Evolutionary conservation across 805 yeast genomes (phyloP).

Genomic region (Yueomyces sp.): DNA sequence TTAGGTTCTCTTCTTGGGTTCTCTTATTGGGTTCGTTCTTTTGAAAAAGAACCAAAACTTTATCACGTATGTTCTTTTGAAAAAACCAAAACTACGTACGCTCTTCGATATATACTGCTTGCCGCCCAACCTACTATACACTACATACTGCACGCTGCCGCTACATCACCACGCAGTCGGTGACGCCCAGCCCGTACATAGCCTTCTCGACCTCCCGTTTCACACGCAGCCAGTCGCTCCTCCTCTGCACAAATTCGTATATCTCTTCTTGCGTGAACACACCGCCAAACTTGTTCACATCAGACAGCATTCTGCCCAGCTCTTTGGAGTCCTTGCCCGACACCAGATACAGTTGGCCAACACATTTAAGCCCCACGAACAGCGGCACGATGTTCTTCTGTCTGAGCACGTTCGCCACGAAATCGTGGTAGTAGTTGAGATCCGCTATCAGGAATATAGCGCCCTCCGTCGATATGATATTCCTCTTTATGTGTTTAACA

Average conservation of each 20-base stretch:
- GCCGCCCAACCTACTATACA: too few relatives aligned
- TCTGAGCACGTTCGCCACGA: constrained; percentile 43
- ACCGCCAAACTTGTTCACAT: constrained; percentile 75
- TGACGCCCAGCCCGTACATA: constrained; percentile 81
- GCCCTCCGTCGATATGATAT: constrained; percentile 65
- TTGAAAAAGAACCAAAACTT: too few relatives aligned
- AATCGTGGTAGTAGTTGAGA: constrained; percentile 64
- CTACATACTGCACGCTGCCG: too few relatives aligned
- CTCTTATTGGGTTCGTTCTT: too few relatives aligned
- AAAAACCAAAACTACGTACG: too few relatives aligned
- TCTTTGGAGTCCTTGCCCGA: constrained; percentile 58
- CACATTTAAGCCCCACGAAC: constrained; percentile 66
- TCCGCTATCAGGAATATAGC: constrained; percentile 76
- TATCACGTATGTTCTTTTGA: too few relatives aligned
- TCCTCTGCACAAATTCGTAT: constrained; percentile 77
- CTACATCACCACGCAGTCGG: constrained; percentile 55
- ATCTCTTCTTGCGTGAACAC: constrained; percentile 86
- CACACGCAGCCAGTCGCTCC: constrained; percentile 76
- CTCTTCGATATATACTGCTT: too few relatives aligned
- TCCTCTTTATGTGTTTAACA: constrained; percentile 63
- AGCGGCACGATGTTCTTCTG: constrained; percentile 62
- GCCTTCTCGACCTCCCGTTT: constrained; percentile 77
- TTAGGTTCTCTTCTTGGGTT: too few relatives aligned
- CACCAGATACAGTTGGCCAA: constrained; percentile 74
- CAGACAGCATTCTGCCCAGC: constrained; percentile 71